Percentiles rank a stretch among this genome's conserved stretches.
phyloP scores from a whole-genome alignment of 2,329 filamentous ascomycete species.

The Colletotrichum lupini region DNA sequence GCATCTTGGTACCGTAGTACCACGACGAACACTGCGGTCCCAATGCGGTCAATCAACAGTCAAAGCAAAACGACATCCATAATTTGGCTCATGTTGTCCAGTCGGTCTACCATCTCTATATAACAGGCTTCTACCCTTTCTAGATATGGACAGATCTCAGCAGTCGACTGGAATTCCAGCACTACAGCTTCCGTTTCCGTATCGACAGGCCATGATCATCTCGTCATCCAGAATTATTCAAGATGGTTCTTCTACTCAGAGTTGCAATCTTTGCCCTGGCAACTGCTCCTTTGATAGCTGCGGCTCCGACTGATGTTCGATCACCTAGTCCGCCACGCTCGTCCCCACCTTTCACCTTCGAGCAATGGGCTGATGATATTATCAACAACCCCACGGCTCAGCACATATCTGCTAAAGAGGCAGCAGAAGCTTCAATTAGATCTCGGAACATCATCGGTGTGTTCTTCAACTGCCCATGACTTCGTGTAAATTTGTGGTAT shows the following conservation, averaged over 20 bases:
- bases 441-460: background rate
- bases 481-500: background rate
- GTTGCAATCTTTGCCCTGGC: background rate
- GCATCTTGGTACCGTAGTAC: background rate
- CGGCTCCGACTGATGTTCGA: background rate
- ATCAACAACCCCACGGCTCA: background rate
- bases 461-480: background rate
- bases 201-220: background rate
- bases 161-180: background rate
- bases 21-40: background rate
- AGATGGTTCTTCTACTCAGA: background rate
- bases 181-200: background rate
- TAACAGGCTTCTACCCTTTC: background rate
- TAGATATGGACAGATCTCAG: background rate
- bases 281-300: background rate
- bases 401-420: background rate
- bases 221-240: background rate
- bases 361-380: constrained; percentile 8
- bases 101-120: background rate
- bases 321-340: background rate
- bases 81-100: background rate
- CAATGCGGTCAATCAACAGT: background rate
- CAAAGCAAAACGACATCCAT: background rate
- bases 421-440: background rate
- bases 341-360: background rate